Conservation (phyloP, 2,329 filamentous ascomycete genomes). For the Cladosporium sp. region DNA sequence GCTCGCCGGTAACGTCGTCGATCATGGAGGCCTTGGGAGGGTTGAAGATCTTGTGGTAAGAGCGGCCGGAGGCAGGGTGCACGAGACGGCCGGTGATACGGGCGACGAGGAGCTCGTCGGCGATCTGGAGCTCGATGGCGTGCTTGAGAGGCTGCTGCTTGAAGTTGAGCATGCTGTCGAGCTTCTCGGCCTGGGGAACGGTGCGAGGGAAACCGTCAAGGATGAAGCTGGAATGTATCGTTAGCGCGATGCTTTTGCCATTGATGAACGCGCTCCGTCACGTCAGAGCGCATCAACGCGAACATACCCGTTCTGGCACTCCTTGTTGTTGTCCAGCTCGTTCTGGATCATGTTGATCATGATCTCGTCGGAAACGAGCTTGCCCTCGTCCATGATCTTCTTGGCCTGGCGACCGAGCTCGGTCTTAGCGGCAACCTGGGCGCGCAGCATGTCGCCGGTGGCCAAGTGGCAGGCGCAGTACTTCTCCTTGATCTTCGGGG, state of each 20-base stretch:
- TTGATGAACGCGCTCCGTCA: not conserved
- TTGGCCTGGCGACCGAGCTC: constrained; percentile 90
- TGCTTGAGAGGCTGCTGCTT: constrained; percentile 85
- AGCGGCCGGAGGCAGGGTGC: constrained; percentile 91
- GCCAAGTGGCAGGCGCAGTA: constrained; percentile 96
- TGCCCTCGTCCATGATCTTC: constrained; percentile 99
- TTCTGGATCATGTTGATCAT: constrained; percentile 99
- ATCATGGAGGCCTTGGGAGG: constrained; percentile 91
- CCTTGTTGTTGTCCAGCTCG: constrained; percentile 86
- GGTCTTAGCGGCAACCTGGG: constrained; percentile 97
- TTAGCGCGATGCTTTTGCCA: not conserved
- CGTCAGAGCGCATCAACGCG: too few relatives aligned
- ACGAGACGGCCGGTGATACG: constrained; percentile 95
- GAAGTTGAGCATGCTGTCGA: constrained; percentile 81
- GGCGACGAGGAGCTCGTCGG: constrained; percentile 86
- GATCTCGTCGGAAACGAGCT: constrained; percentile 96
- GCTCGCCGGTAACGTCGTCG: constrained; percentile 95
- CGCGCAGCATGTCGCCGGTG: constrained; percentile 97
- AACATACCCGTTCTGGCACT: constrained; percentile 94
- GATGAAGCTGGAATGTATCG: constrained; percentile 67
- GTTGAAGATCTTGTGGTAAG: constrained; percentile 99
- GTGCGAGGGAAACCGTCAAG: constrained; percentile 98
- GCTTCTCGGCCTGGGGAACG: constrained; percentile 87
- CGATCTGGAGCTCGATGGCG: constrained; percentile 93
- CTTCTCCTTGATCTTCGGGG: constrained; percentile 96